A percentile compares a stretch with the other conserved stretches of the same genome.
Conservation (phyloP, 257 asterid genomes). For the Solanum paucissectum region DNA sequence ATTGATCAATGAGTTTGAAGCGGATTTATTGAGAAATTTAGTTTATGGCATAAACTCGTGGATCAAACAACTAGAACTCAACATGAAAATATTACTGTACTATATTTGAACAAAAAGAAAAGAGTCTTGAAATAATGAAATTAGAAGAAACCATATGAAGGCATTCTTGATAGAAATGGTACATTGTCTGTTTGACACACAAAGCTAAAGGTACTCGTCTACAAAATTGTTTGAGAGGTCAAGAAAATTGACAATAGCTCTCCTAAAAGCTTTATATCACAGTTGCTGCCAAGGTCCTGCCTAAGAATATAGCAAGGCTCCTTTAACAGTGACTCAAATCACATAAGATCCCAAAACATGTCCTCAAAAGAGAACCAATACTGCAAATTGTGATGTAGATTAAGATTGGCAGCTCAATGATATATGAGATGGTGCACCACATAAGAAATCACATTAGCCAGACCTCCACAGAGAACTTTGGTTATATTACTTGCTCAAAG, state of each 20-base stretch:
- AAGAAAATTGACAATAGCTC: background rate
- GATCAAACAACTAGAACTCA: background rate
- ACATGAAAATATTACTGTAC: background rate
- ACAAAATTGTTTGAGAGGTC: background rate
- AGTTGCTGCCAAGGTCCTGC: background rate
- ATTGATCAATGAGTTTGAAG: background rate
- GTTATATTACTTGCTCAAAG: background rate
- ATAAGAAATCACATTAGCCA: background rate
- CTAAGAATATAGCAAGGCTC: background rate
- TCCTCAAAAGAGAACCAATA: background rate
- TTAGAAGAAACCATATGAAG: background rate
- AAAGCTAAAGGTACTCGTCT: background rate
- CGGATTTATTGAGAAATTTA: background rate
- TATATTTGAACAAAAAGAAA: too few relatives aligned
- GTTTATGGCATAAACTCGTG: background rate
- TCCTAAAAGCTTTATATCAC: background rate
- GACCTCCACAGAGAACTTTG: background rate
- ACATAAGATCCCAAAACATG: background rate
- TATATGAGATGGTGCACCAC: background rate
- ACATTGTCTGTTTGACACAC: background rate
- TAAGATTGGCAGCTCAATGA: background rate
- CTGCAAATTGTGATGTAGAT: background rate
- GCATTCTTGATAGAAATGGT: background rate
- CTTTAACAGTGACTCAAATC: background rate
- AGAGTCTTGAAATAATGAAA: background rate